Evolutionary conservation across 2,329 filamentous ascomycete species (phyloP), one percentile per base, ranked within the genome.

Genomic region (Fusarium nisikadoi): DNA sequence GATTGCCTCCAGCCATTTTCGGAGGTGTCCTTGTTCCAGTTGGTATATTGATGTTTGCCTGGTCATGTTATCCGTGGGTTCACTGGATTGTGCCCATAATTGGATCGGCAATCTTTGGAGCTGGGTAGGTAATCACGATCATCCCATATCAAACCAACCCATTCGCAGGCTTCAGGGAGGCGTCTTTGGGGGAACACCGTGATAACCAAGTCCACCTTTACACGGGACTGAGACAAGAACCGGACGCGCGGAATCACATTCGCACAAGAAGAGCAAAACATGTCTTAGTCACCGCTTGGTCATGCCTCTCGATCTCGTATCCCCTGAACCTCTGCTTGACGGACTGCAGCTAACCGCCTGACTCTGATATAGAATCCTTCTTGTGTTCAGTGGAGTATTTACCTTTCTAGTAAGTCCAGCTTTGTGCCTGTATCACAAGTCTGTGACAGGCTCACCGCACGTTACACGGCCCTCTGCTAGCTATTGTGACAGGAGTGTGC

Each of bases 41-140:
- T 62, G 93, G 94, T 11, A 83, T 98, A 20, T 97, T 98, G 81
- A 92, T 93, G 83, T 97, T 97, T 82, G 94, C 90, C 13, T 97
- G 94, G 93, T 94, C 93, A 8, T 92, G 92, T 19, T 95, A 91
- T 79, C 81, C 90, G 5, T 87, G 81, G 74, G 88, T 97, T 53
- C 92, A 94, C 81, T 95, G 91, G 91, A 92, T 93, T 68, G 86
- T 91, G 49, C 91, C 92, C 31, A 91, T 94, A 72, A 91, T 95
- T 81, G 93, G 91, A 25, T 92, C 90, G 33, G 86, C 81, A 45
- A 84, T 95, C 47, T 95, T 94, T 82, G 92, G 91, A 63, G 84
- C 86, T 79, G 93, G 88, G 90, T 92, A 84, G 85, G 90, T 86
- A 17, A 53, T 54, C 33, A 53, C 56, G 84, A 84, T 90, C 35